Base-by-base conservation (phyloP, 1,284 basidiomycete species). In the Cutaneotrichosporon sp. region DNA sequence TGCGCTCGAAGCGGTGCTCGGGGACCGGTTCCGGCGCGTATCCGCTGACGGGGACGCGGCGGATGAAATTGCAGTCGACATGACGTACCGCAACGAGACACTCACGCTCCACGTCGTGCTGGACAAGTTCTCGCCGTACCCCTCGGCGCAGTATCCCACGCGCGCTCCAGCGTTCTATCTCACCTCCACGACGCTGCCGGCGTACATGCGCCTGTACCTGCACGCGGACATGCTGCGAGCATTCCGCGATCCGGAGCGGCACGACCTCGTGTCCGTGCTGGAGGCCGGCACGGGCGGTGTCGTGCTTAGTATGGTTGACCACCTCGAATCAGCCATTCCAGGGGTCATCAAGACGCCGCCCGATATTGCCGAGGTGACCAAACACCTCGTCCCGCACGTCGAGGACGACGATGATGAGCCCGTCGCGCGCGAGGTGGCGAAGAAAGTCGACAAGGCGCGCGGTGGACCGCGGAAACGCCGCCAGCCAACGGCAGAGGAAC, bases 201-300 rank as follows among this genome's bases (percentile, higher is more conserved):
- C 90, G 0, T 97, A 96, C 70, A 79, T 96, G 57, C 84, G 89
- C 33, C 81, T 97, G 0, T 84, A 94, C 63, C 79, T 96, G 15
- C 80, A 90, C n/a, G 80, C 83, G 2, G 77, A 78, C 37, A 76
- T 89, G 14, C 76, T 89, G 8, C 55, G 67, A 5, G 80, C 79
- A 9, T 79, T 85, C 70, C 75, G 80, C 55, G 73, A 75, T 57
- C 66, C 68, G 1, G 69, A 73, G 46, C 60, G 74, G 14, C 79
- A 78, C 2, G 80, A 81, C 47, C 75, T 80, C 58, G 65, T 64
- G 20, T 77, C 77, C 7, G 80, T 88, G 22, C 67, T 84, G 17
- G 82, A 86, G 57, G 70, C 78, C 0, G 86, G 83, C 0, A 84
- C 87, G 33, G 80, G 80, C 59, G 86, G 86, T 2, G 83, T 91